Percentiles rank a stretch among this genome's conserved stretches.
Conservation (phyloP, 1,284 basidiomycete genomes). For the Pseudozyma tsukubaensis region DNA sequence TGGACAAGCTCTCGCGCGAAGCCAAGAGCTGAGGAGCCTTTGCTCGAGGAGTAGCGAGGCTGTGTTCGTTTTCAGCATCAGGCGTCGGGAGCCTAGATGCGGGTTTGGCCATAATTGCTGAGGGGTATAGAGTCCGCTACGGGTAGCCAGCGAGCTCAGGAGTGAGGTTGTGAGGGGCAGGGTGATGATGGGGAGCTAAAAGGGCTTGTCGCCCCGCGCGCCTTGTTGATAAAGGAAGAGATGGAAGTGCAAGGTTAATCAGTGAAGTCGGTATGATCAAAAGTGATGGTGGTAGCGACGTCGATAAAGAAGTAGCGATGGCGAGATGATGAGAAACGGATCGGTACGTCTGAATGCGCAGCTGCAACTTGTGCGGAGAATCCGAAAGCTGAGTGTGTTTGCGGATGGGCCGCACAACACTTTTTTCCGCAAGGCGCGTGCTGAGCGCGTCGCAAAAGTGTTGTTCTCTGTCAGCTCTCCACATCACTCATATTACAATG, state of each 20-base stretch:
- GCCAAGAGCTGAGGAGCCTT: conserved; percentile 16
- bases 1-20: conserved; percentile 35
- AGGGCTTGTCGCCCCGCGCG: not conserved
- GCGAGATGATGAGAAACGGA: not conserved
- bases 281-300: conserved; percentile 3
- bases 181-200: not conserved
- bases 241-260: not conserved
- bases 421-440: conserved; percentile 9
- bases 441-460: conserved; percentile 21
- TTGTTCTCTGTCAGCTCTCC: conserved; percentile 18
- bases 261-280: not conserved
- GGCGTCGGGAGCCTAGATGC: conserved; percentile 34
- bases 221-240: not conserved
- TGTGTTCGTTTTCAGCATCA: conserved; percentile 35
- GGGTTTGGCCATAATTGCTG: conserved; percentile 18
- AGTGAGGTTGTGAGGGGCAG: not conserved
- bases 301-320: not conserved
- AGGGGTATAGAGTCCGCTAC: not conserved
- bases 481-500: conserved; percentile 5
- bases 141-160: not conserved
- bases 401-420: not conserved
- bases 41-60: conserved; percentile 30
- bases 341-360: not conserved
- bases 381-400: conserved; percentile 7
- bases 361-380: not conserved